Evolutionary conservation across 2,329 filamentous ascomycete genomes (phyloP), one percentile per base, ranked within the genome.

Genomic region (Blumeriella jaapii): DNA sequence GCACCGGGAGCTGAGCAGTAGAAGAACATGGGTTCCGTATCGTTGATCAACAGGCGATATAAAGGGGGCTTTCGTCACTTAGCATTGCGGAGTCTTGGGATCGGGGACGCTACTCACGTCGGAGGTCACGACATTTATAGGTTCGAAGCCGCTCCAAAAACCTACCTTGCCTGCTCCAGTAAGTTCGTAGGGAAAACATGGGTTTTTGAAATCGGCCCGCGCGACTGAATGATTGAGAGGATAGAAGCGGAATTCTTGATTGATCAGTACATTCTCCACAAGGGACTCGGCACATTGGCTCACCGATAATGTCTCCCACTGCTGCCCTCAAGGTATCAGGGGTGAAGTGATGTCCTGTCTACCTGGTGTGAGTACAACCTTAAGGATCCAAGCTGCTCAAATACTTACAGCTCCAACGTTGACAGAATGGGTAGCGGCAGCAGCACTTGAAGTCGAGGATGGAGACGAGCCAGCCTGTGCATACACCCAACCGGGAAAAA

Each of bases 1-100:
- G 77, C 82, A 1, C 64, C 68, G 0, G 72, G 66, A 0, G 78
- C 79, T 0, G 75, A 70, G 44, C 78, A 84, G 54, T 84, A 84
- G 55, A 71, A 82, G 54, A 78, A 82, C 5, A 76, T 68, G 0
- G 79, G 78, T 12, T 68, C 54, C 0, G 73, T 77, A 46, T 75
- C 61, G 46, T 80, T 79, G 39, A 82, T 60, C 10, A 45, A 47
- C n/a, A 68, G 49, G 27, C 54, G 49, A 40, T 55, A 70, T 27
- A 50, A 55, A 13, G 64, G 65, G 11, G 55, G 49, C 42, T 52
- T 33, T 10, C 18, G 8, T 13, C 14, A 8, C 11, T 40, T 18
- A 40, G 35, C 7, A 22, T 33, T 18, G 12, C 9, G 6, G 12
- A 18, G 9, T n/a, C 6, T 18, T 15, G 7, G 3, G 19, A 5